Evolutionary conservation across 805 yeast species (phyloP).

Genomic region (Starmerella bombi): DNA sequence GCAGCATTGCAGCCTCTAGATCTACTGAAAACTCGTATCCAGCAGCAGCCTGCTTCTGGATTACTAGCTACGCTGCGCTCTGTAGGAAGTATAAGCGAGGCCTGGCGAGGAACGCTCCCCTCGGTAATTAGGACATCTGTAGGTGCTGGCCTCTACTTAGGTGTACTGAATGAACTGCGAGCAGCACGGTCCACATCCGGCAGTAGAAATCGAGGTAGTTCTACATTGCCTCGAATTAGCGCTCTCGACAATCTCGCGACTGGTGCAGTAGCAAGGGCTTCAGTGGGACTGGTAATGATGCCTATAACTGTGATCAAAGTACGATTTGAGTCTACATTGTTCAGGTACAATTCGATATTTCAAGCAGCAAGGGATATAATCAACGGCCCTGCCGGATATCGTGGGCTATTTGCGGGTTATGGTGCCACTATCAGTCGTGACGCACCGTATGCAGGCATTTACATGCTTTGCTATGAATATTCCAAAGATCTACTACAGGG

Average conservation of each 20-base stretch:
- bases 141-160: slow-evolving; percentile 78
- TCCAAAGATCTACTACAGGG: slow-evolving; percentile 46
- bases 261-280: slow-evolving; percentile 67
- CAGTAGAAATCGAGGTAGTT: slow-evolving; percentile 8
- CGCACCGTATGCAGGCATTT: slow-evolving; percentile 93
- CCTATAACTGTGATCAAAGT: slow-evolving; percentile 87
- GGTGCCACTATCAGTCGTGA: slow-evolving; percentile 80
- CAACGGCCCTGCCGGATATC: slow-evolving; percentile 34
- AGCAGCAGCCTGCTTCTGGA: slow-evolving; percentile 34
- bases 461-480: slow-evolving; percentile 72
- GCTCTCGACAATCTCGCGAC: slow-evolving; percentile 55
- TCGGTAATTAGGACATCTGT: slow-evolving; percentile 79
- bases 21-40: slow-evolving; percentile 73
- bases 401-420: slow-evolving; percentile 76
- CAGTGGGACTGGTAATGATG: slow-evolving; percentile 82
- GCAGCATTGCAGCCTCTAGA: slow-evolving; percentile 79
- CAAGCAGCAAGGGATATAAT: slow-evolving; percentile 51
- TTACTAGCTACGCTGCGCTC: slow-evolving; percentile 18
- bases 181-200: slow-evolving; percentile 9
- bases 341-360: slow-evolving; percentile 49
- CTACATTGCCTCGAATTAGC: slow-evolving; percentile 53
- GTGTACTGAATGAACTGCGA: slow-evolving; percentile 43
- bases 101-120: slow-evolving; percentile 90
- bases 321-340: slow-evolving; percentile 70
- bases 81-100: slow-evolving; percentile 12